Conservation (phyloP, 2,329 filamentous ascomycete species). For the Xylogone sp. region DNA sequence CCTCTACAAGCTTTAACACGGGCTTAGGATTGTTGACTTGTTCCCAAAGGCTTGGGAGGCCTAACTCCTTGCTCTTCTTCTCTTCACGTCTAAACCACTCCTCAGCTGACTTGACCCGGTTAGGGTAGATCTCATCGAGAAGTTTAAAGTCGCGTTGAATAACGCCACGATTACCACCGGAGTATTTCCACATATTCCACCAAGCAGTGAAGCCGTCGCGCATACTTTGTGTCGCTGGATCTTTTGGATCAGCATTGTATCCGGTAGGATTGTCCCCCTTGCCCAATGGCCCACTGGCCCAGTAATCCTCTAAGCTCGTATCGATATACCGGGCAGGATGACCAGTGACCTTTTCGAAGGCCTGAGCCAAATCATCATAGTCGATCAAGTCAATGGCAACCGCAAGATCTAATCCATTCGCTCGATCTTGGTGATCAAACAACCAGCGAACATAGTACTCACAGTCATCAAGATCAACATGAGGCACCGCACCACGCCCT, state of each 20-base stretch:
- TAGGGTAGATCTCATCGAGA: constrained; percentile 18
- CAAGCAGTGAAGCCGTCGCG: constrained; percentile 19
- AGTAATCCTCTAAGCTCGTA: constrained; percentile 15
- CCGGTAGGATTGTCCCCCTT: constrained; percentile 15
- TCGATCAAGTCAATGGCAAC: constrained; percentile 19
- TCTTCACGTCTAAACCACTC: no score
- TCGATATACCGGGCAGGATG: constrained; percentile 14
- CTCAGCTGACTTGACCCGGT: constrained; percentile 14
- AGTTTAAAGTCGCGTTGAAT: constrained; percentile 15
- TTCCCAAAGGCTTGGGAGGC: no score
- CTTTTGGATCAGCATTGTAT: constrained; percentile 9
- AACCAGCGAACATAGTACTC: constrained; percentile 23
- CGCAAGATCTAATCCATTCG: constrained; percentile 19
- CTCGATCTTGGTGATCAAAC: constrained; percentile 18
- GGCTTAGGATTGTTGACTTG: no score
- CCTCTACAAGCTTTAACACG: no score
- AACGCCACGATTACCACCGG: no score
- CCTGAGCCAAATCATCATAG: constrained; percentile 12
- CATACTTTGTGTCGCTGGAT: constrained; percentile 12
- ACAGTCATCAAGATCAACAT: constrained; percentile 22
- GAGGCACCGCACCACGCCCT: constrained; percentile 10
- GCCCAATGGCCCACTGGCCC: constrained; percentile 7
- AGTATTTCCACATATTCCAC: constrained; percentile 18
- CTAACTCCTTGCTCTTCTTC: no score
- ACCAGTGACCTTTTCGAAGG: constrained; percentile 15